Evolutionary conservation across 768 basidiomycete genomes (phyloP), one percentile per base, ranked within the genome.

Genomic region (Boletus rufocinnamomeus): DNA sequence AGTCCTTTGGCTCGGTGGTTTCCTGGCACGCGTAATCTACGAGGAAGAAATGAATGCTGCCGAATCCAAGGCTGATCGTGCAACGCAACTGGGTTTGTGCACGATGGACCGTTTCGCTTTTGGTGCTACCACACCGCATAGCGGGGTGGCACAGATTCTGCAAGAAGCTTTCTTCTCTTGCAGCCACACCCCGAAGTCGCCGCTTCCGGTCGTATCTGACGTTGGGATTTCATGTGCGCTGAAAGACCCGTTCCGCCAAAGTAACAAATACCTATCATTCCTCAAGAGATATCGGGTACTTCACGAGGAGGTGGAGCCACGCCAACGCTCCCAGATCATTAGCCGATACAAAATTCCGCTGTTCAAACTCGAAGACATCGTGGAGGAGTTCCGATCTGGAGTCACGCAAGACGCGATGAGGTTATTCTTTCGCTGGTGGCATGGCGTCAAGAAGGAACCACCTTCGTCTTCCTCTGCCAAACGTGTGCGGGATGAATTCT

Each of bases 41-140:
- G 94, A 97, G 64, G 74, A 85, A 46, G 93, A 97, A 72, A 76
- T 97, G 65, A 19, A 30, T 6, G 57, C 46, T 17, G 38, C 50
- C 9, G 11, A 25, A 25, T 54, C 32, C 17, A 41, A n/a, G 40
- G 44, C 27, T 8, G 30, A 51, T 7, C 45, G 34, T 14, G 62
- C 38, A 46, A 52, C 34, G 46, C 55, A 57, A 50, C 19, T 44
- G 17, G 86, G 84, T 10, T 72, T 92, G 19, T 91, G 93, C 65
- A 82, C 88, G 7, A 79, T 96, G 57, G 82, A 82, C 52, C 96
- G 95, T 76, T 98, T 97, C 77, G 88, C 91, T 1, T 97, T 68
- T 35, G 25, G 48, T 21, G 14, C 58, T 13, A 57, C 51, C 11
- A 6, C 9, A 32, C 51, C 56, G 17, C 38, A 78, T 90, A n/a